Evolutionary conservation across 2,329 filamentous ascomycete species (phyloP).

Genomic region (Xylaria sp.): DNA sequence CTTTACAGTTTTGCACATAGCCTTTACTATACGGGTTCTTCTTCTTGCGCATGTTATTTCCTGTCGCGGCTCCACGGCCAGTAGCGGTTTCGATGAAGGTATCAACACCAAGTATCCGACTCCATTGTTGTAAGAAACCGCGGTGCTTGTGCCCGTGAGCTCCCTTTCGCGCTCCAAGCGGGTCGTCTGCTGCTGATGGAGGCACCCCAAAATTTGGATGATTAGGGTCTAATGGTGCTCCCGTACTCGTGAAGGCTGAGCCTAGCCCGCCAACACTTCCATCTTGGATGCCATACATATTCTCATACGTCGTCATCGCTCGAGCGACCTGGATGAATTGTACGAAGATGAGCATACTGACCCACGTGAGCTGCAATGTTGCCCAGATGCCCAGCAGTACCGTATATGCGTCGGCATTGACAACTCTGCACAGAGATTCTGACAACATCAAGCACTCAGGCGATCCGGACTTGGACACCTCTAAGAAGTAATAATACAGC

Average conservation of each 20-base stretch:
- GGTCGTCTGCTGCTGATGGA: slow-evolving; percentile 56
- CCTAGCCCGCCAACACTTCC: slow-evolving; percentile 66
- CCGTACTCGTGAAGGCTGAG: slow-evolving; percentile 81
- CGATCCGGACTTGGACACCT: slow-evolving; percentile 63
- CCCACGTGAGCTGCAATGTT: slow-evolving; percentile 88
- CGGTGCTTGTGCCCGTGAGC: slow-evolving; percentile 65
- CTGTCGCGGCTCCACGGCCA: slow-evolving; percentile 75
- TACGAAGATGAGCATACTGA: slow-evolving; percentile 95
- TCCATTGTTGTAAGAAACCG: slow-evolving; percentile 82
- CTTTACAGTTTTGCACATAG: slow-evolving; percentile 87
- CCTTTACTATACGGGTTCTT: slow-evolving; percentile 89
- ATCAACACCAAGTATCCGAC: slow-evolving; percentile 86
- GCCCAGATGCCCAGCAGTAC: slow-evolving; percentile 83
- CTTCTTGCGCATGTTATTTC: slow-evolving; percentile 64
- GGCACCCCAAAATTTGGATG: slow-evolving; percentile 69
- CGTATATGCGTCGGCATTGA: slow-evolving; percentile 86
- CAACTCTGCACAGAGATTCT: slow-evolving; percentile 76
- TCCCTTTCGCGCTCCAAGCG: slow-evolving; percentile 53
- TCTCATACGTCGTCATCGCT: slow-evolving; percentile 96
- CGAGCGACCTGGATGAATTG: slow-evolving; percentile 92
- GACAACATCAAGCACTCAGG: slow-evolving; percentile 79
- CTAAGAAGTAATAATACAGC: slow-evolving; percentile 76
- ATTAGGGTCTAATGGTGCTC: slow-evolving; percentile 74
- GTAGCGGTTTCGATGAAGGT: slow-evolving; percentile 94
- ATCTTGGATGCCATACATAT: slow-evolving; percentile 84